Conservation (phyloP, 768 basidiomycete species). For the Lentinula sp. region DNA sequence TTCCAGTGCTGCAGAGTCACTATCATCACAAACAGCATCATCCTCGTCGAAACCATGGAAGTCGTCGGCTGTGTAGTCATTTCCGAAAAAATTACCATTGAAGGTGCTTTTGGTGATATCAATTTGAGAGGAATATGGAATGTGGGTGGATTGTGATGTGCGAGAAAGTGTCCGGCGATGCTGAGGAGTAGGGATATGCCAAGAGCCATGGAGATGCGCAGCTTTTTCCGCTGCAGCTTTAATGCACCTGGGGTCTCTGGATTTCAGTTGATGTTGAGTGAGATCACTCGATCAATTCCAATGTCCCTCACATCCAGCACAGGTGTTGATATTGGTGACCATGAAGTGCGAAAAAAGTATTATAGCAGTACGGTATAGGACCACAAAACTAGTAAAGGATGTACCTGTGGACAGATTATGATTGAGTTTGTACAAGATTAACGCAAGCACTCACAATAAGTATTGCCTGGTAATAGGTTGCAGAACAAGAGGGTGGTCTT, state of each 20-base stretch:
- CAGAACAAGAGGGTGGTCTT: no score
- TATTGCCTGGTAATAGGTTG: no score
- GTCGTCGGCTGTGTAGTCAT: conserved; percentile 2
- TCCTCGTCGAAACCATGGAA: background rate
- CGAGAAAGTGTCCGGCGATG: background rate
- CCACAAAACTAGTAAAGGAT: no score
- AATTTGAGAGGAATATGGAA: no score
- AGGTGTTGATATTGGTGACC: no score
- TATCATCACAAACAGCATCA: background rate
- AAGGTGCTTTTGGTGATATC: background rate
- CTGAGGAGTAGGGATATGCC: background rate
- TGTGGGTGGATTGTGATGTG: background rate
- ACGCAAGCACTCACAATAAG: no score
- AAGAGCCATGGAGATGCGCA: background rate
- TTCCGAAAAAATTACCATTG: conserved; percentile 7
- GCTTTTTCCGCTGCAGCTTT: background rate
- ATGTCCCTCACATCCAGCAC: no score
- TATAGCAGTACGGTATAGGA: no score
- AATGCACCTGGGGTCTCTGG: background rate
- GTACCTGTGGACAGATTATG: no score
- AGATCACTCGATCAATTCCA: background rate
- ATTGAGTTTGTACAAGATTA: no score
- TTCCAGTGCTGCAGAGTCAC: background rate
- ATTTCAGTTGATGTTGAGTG: background rate
- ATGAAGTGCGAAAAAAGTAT: no score